These are phyloP conservation scores for Phytophthora brassicae DNA, from an alignment of 352 stramenopile genomes.

Conservation along the genomic window DNA sequence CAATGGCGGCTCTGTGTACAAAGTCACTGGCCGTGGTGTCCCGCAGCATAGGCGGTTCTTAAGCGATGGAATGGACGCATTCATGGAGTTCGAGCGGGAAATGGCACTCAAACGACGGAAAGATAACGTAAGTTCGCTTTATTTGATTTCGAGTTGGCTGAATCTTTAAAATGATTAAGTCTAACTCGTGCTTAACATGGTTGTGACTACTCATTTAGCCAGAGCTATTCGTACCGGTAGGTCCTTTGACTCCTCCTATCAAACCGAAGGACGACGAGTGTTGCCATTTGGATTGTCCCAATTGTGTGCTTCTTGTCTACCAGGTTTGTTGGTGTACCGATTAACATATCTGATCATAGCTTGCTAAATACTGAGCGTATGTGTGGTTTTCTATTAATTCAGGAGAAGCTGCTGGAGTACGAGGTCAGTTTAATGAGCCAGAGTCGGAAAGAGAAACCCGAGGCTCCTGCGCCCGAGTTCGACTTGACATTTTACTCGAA, in stretches of 20 bases:
- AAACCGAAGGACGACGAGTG: constrained; percentile 82
- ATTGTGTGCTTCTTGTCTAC: constrained; percentile 86
- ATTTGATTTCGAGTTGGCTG: neutral
- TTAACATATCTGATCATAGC: neutral
- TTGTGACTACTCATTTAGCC: constrained; percentile 15
- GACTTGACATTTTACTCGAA: constrained; percentile 47
- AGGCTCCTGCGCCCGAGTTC: constrained; percentile 45
- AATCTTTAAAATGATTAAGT: neutral
- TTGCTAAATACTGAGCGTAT: neutral
- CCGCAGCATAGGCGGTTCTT: constrained; percentile 30
- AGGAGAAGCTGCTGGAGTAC: constrained; percentile 87
- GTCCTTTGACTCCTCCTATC: constrained; percentile 50
- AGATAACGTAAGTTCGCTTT: constrained; percentile 27
- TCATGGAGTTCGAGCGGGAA: constrained; percentile 86
- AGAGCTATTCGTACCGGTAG: constrained; percentile 17
- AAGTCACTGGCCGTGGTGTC: neutral
- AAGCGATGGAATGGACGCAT: constrained; percentile 67
- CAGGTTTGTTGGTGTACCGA: constrained; percentile 47
- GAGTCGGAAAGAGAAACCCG: constrained; percentile 22
- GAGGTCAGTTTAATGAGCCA: constrained; percentile 57
- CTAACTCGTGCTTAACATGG: too few species aligned
- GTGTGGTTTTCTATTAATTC: neutral
- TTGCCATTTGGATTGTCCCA: constrained; percentile 83
- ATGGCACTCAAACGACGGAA: constrained; percentile 69
- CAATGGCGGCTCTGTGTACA: neutral